phyloP scores from a whole-genome alignment of 805 yeast species.

The Wickerhamiella bombiphila region DNA sequence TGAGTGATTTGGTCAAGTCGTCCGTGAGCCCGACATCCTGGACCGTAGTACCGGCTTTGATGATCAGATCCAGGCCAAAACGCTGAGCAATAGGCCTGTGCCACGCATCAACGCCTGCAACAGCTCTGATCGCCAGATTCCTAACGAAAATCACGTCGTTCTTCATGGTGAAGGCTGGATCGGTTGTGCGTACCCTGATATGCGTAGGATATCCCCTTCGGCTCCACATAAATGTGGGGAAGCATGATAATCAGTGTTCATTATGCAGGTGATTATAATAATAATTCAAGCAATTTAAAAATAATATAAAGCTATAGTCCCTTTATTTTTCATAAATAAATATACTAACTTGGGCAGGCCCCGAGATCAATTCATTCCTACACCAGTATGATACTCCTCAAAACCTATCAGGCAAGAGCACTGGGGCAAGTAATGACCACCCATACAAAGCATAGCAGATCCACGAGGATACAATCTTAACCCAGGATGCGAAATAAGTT shows the following conservation, averaged over 20 bases:
- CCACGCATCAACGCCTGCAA: constrained; percentile 68
- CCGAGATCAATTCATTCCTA: too few relatives aligned
- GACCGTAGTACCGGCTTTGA: constrained; percentile 46
- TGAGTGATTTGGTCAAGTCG: constrained; percentile 67
- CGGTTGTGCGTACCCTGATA: too few relatives aligned
- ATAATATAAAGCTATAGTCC: too few relatives aligned
- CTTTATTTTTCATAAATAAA: too few relatives aligned
- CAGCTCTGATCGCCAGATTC: constrained; percentile 45
- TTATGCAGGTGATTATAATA: too few relatives aligned
- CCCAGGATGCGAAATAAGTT: constrained; percentile 91
- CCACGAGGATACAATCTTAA: constrained; percentile 86
- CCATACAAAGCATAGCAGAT: constrained; percentile 71
- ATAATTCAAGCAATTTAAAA: too few relatives aligned
- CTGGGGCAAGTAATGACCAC: constrained; percentile 89
- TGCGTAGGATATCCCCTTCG: too few relatives aligned
- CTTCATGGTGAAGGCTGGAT: too few relatives aligned
- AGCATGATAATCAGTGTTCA: too few relatives aligned
- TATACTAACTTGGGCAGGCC: too few relatives aligned
- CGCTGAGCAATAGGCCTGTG: constrained; percentile 51
- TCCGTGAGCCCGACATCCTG: constrained; percentile 59
- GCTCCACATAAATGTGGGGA: too few relatives aligned
- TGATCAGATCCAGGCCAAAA: constrained; percentile 40
- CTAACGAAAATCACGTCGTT: constrained; percentile 37
- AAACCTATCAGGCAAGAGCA: constrained; percentile 79
- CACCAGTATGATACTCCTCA: constrained; percentile 5